Percentiles rank a stretch among this genome's conserved stretches.
Conservation (phyloP, 148 eudicot species). For the Diospyros lotus region DNA sequence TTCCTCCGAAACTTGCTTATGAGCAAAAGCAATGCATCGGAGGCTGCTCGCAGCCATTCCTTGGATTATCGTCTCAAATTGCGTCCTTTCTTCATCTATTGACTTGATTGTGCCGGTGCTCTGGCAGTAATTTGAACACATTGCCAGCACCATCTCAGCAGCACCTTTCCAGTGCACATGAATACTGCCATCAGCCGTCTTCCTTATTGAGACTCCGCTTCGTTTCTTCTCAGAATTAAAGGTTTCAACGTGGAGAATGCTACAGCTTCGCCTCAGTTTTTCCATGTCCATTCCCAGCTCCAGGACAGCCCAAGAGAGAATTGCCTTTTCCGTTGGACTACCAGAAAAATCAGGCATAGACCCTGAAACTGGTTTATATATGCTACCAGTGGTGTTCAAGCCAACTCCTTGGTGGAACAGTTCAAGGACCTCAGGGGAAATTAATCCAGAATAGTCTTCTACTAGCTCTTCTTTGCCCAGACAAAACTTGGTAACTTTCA, state of each 20-base stretch:
- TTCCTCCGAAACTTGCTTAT: slow-evolving; percentile 29
- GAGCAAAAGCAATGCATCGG: slow-evolving; percentile 88
- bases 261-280: slow-evolving; percentile 34
- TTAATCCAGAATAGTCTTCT: slow-evolving; percentile 17
- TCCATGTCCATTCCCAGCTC: slow-evolving; percentile 65
- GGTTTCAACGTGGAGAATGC: slow-evolving; percentile 60
- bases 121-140: slow-evolving; percentile 51
- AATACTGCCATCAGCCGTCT: slow-evolving; percentile 28
- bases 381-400: slow-evolving; percentile 68
- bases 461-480: slow-evolving; percentile 45
- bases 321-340: slow-evolving; percentile 88
- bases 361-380: slow-evolving; percentile 40
- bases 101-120: slow-evolving; percentile 25
- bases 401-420: slow-evolving; percentile 63
- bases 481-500: slow-evolving; percentile 73
- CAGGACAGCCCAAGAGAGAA: slow-evolving; percentile 69
- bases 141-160: slow-evolving; percentile 64
- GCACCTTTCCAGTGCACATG: slow-evolving; percentile 91
- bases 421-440: slow-evolving; percentile 30
- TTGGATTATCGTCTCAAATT: slow-evolving; percentile 54
- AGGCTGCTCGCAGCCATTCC: slow-evolving; percentile 87
- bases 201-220: slow-evolving; percentile 59
- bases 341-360: slow-evolving; percentile 56
- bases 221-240: slow-evolving; percentile 81
- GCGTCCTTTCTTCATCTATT: slow-evolving; percentile 39